A percentile compares a stretch with the other conserved stretches of the same genome.
These are phyloP conservation scores for Sechiopsis laciniata DNA, from an alignment of 306 rosid species.

Conservation along the genomic window DNA sequence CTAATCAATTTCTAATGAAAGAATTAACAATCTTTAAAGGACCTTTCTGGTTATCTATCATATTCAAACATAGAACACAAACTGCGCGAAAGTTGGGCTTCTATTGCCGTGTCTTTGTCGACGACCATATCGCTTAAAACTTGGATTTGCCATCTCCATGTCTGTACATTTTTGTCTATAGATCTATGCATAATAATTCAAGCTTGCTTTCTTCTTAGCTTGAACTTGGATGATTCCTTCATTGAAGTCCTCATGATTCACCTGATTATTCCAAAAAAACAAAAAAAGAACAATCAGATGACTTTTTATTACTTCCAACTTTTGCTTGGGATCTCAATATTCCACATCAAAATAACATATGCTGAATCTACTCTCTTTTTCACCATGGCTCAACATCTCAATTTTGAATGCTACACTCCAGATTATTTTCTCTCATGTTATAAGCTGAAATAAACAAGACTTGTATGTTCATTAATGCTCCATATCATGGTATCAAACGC, in stretches of 20 bases:
- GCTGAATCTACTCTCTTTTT: neutral
- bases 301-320: neutral
- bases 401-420: too few relatives aligned
- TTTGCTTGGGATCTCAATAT: neutral
- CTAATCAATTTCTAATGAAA: neutral
- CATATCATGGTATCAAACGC: too few relatives aligned
- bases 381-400: neutral
- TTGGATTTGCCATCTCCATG: neutral
- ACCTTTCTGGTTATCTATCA: neutral
- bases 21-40: neutral
- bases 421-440: too few relatives aligned
- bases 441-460: too few relatives aligned
- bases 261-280: slow-evolving; percentile 34
- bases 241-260: slow-evolving; percentile 89
- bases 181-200: slow-evolving; percentile 72
- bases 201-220: slow-evolving; percentile 88
- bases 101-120: neutral
- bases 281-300: neutral
- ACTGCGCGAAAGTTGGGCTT: neutral
- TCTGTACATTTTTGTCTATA: neutral
- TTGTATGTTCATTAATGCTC: too few relatives aligned
- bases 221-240: slow-evolving; percentile 94
- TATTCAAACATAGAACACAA: neutral
- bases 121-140: neutral
- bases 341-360: neutral